phyloP scores from a whole-genome alignment of 495 filamentous ascomycete genomes.

The Staphylotrichum longicolle region DNA sequence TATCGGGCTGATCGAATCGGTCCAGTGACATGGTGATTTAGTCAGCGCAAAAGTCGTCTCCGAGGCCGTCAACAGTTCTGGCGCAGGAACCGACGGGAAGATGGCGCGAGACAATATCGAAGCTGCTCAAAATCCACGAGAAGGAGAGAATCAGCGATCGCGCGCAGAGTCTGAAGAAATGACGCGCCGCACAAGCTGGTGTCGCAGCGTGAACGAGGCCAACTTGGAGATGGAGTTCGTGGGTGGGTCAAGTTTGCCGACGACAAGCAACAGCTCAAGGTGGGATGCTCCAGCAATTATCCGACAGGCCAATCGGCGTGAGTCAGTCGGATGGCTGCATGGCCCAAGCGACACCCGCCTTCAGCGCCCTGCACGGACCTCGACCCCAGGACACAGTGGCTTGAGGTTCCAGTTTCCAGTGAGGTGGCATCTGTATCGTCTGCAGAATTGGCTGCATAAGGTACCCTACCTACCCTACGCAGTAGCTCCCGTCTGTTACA shows the following conservation, averaged over 20 bases:
- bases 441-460: too few relatives aligned
- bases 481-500: too few relatives aligned
- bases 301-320: constrained; percentile 24
- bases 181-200: not conserved
- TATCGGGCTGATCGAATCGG: constrained; percentile 20
- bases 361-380: too few relatives aligned
- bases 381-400: too few relatives aligned
- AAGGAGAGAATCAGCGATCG: not conserved
- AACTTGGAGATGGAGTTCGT: constrained; percentile 18
- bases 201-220: constrained; percentile 19
- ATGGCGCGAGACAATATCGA: not conserved
- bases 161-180: constrained; percentile 5
- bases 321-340: constrained; percentile 1
- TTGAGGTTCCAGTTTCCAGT: too few relatives aligned
- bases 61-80: constrained; percentile 2
- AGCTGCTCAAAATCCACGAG: not conserved
- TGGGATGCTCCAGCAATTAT: constrained; percentile 27
- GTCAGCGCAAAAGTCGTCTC: constrained; percentile 14
- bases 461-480: too few relatives aligned
- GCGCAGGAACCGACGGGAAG: not conserved
- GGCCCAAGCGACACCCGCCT: not conserved
- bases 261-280: constrained; percentile 3
- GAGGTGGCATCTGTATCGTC: too few relatives aligned
- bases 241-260: constrained; percentile 16
- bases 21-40: constrained; percentile 34